These are phyloP conservation scores for Rhynchospora tenuis DNA, from an alignment of 176 grass and related monocot species.

Conservation along the genomic window DNA sequence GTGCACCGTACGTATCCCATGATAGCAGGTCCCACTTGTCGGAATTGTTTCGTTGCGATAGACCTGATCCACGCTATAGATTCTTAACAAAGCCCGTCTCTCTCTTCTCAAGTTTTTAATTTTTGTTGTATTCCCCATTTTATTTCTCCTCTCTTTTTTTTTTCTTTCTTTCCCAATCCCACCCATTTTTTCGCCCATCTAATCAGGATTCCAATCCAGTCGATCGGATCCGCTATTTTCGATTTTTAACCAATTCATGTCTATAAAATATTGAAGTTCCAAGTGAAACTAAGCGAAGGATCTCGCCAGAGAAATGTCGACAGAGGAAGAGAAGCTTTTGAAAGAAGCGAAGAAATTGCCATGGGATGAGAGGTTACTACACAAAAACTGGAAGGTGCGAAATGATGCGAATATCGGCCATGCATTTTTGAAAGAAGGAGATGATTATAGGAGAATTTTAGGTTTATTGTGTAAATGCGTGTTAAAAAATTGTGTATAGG, in stretches of 20 bases:
- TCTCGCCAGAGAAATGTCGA: slow-evolving; percentile 55
- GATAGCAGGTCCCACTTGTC: background rate
- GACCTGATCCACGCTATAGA: background rate
- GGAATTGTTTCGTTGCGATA: background rate
- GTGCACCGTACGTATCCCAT: background rate
- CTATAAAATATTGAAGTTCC: slow-evolving; percentile 45
- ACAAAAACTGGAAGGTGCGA: slow-evolving; percentile 99
- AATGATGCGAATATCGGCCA: slow-evolving; percentile 99
- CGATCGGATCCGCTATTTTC: slow-evolving; percentile 3
- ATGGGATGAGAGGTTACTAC: slow-evolving; percentile 91
- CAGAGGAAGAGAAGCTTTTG: slow-evolving; percentile 98
- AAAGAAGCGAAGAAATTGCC: slow-evolving; percentile 98
- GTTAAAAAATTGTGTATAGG: background rate
- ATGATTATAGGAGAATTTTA: background rate
- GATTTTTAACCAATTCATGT: background rate
- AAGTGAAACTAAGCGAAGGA: slow-evolving; percentile 19
- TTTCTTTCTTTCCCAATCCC: slow-evolving; percentile 22
- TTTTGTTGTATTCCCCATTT: slow-evolving; percentile 13
- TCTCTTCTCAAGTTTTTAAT: background rate
- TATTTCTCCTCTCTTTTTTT: slow-evolving; percentile 27
- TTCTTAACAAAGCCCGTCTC: background rate
- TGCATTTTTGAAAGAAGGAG: too few relatives aligned
- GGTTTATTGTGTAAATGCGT: background rate
- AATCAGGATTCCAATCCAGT: background rate
- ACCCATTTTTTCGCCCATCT: slow-evolving; percentile 16